Evolutionary conservation across 441 rosid species (phyloP).

Genomic region (Populus hybrid): DNA sequence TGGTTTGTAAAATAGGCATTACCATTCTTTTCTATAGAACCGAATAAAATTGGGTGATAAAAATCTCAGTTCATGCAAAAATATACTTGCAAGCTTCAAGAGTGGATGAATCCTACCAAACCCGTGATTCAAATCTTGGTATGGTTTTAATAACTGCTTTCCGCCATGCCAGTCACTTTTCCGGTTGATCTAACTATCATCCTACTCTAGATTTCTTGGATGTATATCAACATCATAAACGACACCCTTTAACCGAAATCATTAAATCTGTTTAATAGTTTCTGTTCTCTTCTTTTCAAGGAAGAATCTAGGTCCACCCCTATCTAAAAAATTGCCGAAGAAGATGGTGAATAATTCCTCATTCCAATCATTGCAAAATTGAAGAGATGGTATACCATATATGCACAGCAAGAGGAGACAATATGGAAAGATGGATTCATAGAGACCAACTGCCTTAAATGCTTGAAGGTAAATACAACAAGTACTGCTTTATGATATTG

Average conservation of each 20-base stretch:
- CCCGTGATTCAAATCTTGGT: neutral
- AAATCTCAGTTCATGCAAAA: neutral
- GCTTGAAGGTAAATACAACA: neutral
- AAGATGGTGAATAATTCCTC: neutral
- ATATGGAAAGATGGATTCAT: neutral
- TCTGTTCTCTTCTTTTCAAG: neutral
- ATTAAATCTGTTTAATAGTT: neutral
- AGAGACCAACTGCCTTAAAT: neutral
- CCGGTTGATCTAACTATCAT: no score
- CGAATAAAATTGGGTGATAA: neutral
- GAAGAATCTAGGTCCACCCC: neutral
- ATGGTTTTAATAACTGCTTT: no score
- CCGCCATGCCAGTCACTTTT: no score
- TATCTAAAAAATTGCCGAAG: neutral
- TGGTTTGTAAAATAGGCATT: neutral
- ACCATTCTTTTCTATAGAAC: neutral
- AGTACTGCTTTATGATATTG: constrained; percentile 2
- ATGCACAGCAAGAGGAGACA: neutral
- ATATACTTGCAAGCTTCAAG: neutral
- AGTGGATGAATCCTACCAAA: neutral
- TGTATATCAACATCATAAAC: neutral
- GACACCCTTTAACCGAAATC: neutral
- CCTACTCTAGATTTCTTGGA: neutral
- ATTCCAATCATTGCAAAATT: neutral
- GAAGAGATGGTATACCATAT: neutral